Evolutionary conservation across 163 green algal species (phyloP).

Genomic region (Prototheca wickerhamii): DNA sequence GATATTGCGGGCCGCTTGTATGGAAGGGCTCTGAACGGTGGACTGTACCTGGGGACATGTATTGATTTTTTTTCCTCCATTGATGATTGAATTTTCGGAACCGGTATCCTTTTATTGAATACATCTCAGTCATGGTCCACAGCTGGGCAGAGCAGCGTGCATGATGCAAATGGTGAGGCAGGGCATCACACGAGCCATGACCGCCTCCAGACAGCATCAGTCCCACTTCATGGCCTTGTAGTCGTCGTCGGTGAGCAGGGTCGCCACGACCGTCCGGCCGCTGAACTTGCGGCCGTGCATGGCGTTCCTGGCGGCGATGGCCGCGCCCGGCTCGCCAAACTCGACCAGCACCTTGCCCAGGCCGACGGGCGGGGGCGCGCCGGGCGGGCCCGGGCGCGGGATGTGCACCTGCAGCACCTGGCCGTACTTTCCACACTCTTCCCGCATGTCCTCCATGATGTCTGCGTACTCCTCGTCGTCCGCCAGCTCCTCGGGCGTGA

Average conservation of each 20-base stretch:
- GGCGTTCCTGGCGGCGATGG: conserved; percentile 59
- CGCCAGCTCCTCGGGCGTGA: conserved; percentile 77
- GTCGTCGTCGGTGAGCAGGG: conserved; percentile 60
- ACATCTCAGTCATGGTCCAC: no score
- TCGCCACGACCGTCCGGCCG: conserved; percentile 66
- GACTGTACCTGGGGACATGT: no score
- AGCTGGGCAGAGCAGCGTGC: neutral
- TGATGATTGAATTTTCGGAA: no score
- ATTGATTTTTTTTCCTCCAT: no score
- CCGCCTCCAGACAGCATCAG: neutral
- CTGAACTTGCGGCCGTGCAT: conserved; percentile 91
- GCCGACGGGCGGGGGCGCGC: conserved; percentile 25
- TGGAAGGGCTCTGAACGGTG: no score
- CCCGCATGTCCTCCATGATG: conserved; percentile 90
- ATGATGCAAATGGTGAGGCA: neutral
- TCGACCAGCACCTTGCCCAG: conserved; percentile 75
- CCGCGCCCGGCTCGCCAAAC: conserved; percentile 59
- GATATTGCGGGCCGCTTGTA: no score
- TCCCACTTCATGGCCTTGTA: conserved; percentile 36
- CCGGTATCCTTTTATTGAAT: no score
- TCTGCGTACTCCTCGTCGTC: conserved; percentile 85
- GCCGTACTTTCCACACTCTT: conserved; percentile 87
- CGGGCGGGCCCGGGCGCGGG: conserved; percentile 33
- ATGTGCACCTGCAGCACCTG: conserved; percentile 52
- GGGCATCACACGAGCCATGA: neutral